These are phyloP conservation scores for Rubia tinctorum DNA, from an alignment of 305 asterid genomes.

Conservation along the genomic window DNA sequence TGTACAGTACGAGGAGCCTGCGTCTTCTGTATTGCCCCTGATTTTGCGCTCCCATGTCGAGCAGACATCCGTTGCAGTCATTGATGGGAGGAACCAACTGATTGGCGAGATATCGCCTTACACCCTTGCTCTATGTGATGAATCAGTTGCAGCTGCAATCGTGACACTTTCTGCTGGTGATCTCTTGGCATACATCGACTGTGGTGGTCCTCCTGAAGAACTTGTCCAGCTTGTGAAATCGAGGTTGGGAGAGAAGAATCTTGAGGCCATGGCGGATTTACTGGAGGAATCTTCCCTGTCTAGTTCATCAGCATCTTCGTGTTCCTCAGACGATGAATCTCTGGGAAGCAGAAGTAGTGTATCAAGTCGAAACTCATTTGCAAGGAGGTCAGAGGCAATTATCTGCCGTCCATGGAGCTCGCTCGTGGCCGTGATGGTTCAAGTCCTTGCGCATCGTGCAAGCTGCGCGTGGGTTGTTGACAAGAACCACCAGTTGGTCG, in stretches of 20 bases:
- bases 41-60: slow-evolving; percentile 41
- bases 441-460: slow-evolving; percentile 71
- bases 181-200: slow-evolving; percentile 70
- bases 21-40: slow-evolving; percentile 45
- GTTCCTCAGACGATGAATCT: slow-evolving; percentile 72
- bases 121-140: slow-evolving; percentile 67
- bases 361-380: slow-evolving; percentile 38
- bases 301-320: slow-evolving; percentile 37
- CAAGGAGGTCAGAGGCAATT: slow-evolving; percentile 65
- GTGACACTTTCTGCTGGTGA: slow-evolving; percentile 67
- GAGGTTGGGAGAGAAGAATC: slow-evolving; percentile 56
- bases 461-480: slow-evolving; percentile 78
- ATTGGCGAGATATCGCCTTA: slow-evolving; percentile 77
- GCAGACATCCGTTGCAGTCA: slow-evolving; percentile 65
- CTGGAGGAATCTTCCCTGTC: slow-evolving; percentile 48
- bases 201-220: slow-evolving; percentile 66
- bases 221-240: slow-evolving; percentile 53
- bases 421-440: slow-evolving; percentile 77
- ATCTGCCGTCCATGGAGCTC: slow-evolving; percentile 69
- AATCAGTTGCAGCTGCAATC: slow-evolving; percentile 65
- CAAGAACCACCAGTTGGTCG: slow-evolving; percentile 52
- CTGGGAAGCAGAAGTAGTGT: slow-evolving; percentile 26
- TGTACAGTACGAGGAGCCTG: slow-evolving; percentile 45
- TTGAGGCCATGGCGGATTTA: slow-evolving; percentile 51
- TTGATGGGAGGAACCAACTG: slow-evolving; percentile 49